A percentile compares a stretch with the other conserved stretches of the same genome.
phyloP scores from a whole-genome alignment of 2,329 filamentous ascomycete species.

The Diaporthe longicolla region DNA sequence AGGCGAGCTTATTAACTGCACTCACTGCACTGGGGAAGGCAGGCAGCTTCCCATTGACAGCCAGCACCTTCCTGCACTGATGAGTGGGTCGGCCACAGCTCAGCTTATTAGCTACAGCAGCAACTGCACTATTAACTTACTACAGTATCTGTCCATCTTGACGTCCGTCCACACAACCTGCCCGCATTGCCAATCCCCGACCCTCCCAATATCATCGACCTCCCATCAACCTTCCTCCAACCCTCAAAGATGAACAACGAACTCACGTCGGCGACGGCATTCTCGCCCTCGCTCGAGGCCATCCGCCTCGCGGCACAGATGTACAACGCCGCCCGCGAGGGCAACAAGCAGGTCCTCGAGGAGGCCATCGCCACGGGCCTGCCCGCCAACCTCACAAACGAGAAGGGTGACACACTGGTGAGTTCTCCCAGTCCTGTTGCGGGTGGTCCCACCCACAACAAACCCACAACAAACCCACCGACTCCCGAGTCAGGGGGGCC shows the following conservation, averaged over 20 bases:
- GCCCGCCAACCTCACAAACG: conserved; percentile 79
- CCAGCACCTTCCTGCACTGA: too few species aligned
- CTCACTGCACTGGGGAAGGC: too few species aligned
- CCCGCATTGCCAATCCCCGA: conserved; percentile 10
- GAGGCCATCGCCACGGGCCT: conserved; percentile 76
- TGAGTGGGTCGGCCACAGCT: neutral
- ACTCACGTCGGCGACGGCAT: conserved; percentile 22
- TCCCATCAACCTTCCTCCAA: too few species aligned
- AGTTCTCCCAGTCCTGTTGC: conserved; percentile 42
- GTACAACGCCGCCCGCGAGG: conserved; percentile 76
- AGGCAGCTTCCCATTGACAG: too few species aligned
- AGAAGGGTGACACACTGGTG: conserved; percentile 79
- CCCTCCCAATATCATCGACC: too few species aligned
- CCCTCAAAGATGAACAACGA: conserved; percentile 3
- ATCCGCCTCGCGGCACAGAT: conserved; percentile 76
- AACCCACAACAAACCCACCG: neutral
- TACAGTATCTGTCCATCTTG: too few species aligned
- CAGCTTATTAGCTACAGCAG: too few species aligned
- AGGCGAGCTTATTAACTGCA: conserved; percentile 12
- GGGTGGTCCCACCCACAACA: too few species aligned
- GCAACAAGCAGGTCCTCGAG: conserved; percentile 69
- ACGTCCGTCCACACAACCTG: too few species aligned
- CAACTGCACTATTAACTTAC: too few species aligned
- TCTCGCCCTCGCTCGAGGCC: conserved; percentile 71
- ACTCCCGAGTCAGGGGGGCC: conserved; percentile 18